Conservation (phyloP, 768 basidiomycete genomes). For the Boletus coccyginus region DNA sequence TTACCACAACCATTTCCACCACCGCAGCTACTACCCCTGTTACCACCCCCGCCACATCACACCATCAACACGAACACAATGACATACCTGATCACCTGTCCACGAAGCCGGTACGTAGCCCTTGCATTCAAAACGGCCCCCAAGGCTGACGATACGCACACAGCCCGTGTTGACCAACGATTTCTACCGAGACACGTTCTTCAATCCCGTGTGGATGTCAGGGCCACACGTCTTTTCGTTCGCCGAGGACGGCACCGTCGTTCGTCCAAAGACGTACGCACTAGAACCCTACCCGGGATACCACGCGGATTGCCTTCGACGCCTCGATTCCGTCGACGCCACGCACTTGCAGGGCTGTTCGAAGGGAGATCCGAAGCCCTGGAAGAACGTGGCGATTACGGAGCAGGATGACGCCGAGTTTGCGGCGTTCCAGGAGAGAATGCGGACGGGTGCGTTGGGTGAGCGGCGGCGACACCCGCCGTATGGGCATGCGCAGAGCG, state of each 20-base stretch:
- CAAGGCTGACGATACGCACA: background rate
- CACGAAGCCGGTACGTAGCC: background rate
- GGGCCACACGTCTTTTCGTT: conserved; percentile 15
- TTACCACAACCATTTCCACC: background rate
- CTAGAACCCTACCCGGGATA: conserved; percentile 2
- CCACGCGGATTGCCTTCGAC: background rate
- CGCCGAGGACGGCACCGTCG: conserved; percentile 5
- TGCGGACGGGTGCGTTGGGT: background rate
- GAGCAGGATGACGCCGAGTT: conserved; percentile 16
- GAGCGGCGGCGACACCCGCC: too few relatives aligned
- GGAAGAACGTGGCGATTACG: conserved; percentile 19
- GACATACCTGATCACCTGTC: background rate
- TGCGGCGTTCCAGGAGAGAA: background rate
- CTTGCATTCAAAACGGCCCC: too few relatives aligned
- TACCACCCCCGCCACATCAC: background rate
- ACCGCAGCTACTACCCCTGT: background rate
- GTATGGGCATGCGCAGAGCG: too few relatives aligned
- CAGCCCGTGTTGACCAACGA: conserved; percentile 20
- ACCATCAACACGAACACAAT: background rate
- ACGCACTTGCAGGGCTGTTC: background rate
- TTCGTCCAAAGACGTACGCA: background rate
- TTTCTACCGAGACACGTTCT: conserved; percentile 50
- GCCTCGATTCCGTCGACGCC: background rate
- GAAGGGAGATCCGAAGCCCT: conserved; percentile 3
- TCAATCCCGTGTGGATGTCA: conserved; percentile 35